Percentiles rank a stretch among this genome's conserved stretches.
These are phyloP conservation scores for Pleurotus platypus DNA, from an alignment of 768 basidiomycete species.

Conservation along the genomic window DNA sequence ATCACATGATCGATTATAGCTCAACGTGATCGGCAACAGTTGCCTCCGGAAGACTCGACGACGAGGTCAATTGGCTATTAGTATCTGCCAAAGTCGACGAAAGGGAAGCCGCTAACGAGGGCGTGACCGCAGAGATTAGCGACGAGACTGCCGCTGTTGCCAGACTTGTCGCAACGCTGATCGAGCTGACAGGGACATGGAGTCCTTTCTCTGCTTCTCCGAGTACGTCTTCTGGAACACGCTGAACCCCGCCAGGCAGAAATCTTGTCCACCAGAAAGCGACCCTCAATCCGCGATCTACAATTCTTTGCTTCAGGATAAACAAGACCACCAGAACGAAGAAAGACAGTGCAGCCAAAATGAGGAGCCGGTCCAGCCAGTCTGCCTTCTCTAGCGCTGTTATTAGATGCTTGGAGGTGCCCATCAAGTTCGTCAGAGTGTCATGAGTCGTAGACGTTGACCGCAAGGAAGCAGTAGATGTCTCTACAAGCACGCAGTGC, in stretches of 20 bases:
- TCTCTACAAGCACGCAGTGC: constrained; percentile 41
- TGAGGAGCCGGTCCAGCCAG: constrained; percentile 86
- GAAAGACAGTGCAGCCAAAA: constrained; percentile 75
- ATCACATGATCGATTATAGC: background rate
- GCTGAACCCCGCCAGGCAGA: constrained; percentile 35
- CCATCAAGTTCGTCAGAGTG: constrained; percentile 63
- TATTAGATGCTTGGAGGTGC: constrained; percentile 80
- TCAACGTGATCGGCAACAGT: background rate
- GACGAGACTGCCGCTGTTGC: background rate
- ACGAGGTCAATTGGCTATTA: background rate
- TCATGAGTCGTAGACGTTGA: constrained; percentile 78
- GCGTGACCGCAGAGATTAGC: background rate
- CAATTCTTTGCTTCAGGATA: constrained; percentile 82
- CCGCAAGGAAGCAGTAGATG: constrained; percentile 73
- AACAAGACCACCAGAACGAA: constrained; percentile 84
- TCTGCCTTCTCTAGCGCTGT: constrained; percentile 87
- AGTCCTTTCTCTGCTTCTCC: constrained; percentile 5
- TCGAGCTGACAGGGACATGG: background rate
- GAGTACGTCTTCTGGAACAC: background rate
- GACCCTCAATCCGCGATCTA: constrained; percentile 75
- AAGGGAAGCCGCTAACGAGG: background rate
- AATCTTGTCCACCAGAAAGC: constrained; percentile 89
- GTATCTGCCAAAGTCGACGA: background rate
- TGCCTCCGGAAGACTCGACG: background rate
- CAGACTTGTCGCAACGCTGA: background rate